Percentiles rank a stretch among this genome's conserved stretches.
phyloP scores from a whole-genome alignment of 2,329 filamentous ascomycete species.

The Cercospora sp. region DNA sequence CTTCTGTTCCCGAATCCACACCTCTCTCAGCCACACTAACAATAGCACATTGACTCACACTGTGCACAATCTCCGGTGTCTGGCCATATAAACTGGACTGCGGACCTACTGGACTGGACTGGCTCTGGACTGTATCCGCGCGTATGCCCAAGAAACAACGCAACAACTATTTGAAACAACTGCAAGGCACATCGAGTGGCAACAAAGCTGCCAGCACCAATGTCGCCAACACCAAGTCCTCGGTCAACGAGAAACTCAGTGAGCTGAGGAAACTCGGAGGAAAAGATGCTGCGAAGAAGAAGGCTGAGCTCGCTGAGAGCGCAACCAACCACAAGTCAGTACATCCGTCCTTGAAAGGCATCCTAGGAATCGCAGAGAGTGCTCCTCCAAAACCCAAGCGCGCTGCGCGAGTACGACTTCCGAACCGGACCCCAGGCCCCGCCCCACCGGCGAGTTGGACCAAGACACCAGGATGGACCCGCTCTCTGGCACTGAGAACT shows the following conservation, averaged over 20 bases:
- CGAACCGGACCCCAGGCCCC: constrained; percentile 45
- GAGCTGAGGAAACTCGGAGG: constrained; percentile 49
- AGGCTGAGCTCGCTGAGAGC: constrained; percentile 46
- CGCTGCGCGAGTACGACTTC: constrained; percentile 39
- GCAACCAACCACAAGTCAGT: constrained; percentile 44
- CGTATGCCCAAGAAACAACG: constrained; percentile 51
- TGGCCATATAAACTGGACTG: constrained; percentile 10
- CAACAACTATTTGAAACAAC: constrained; percentile 40
- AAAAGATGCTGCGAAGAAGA: constrained; percentile 39
- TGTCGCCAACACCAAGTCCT: constrained; percentile 25
- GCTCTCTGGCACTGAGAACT: constrained; percentile 22
- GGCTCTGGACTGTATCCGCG: constrained; percentile 12
- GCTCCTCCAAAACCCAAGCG: constrained; percentile 48
- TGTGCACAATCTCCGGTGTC: not conserved
- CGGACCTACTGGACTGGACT: constrained; percentile 13
- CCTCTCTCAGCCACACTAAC: not conserved
- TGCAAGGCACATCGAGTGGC: constrained; percentile 41
- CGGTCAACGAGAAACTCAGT: constrained; percentile 50
- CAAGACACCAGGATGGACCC: constrained; percentile 34
- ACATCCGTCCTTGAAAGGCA: constrained; percentile 46
- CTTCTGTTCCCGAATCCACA: not conserved
- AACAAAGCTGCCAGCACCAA: constrained; percentile 40
- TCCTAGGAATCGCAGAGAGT: constrained; percentile 49
- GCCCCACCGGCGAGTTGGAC: constrained; percentile 51
- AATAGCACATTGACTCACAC: constrained; percentile 14